Conservation (phyloP, 495 filamentous ascomycete genomes). For the Articulospora tetracladia region DNA sequence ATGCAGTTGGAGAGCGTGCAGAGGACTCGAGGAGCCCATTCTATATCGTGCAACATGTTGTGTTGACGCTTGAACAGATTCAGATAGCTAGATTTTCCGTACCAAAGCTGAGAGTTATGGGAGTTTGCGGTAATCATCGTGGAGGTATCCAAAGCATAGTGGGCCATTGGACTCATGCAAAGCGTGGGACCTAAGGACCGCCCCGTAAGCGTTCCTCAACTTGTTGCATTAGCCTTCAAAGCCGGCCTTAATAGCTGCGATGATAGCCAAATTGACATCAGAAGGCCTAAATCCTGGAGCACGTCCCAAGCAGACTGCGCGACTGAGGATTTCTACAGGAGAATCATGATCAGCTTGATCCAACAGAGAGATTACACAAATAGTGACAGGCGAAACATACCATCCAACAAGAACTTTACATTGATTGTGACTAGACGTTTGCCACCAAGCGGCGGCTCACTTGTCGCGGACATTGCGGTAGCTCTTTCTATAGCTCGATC, state of each 20-base stretch:
- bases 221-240: not conserved
- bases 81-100: no score
- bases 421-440: slow-evolving; percentile 20
- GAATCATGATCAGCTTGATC: not conserved
- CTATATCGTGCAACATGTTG: no score
- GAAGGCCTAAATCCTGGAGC: slow-evolving; percentile 54
- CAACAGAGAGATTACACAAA: not conserved
- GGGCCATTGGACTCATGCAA: no score
- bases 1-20: no score
- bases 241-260: slow-evolving; percentile 27
- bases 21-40: no score
- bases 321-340: slow-evolving; percentile 38
- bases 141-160: no score
- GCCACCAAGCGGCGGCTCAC: not conserved
- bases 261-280: slow-evolving; percentile 58
- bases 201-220: not conserved
- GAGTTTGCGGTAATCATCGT: no score
- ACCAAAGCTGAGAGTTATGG: no score
- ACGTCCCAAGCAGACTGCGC: slow-evolving; percentile 56
- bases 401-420: slow-evolving; percentile 17
- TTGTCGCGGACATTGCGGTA: not conserved
- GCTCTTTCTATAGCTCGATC: not conserved
- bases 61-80: no score
- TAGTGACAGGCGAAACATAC: slow-evolving; percentile 11
- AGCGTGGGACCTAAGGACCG: no score